Percentiles rank a stretch among this genome's conserved stretches.
phyloP scores from a whole-genome alignment of 345 rosid species.

The Triadica sebifera region DNA sequence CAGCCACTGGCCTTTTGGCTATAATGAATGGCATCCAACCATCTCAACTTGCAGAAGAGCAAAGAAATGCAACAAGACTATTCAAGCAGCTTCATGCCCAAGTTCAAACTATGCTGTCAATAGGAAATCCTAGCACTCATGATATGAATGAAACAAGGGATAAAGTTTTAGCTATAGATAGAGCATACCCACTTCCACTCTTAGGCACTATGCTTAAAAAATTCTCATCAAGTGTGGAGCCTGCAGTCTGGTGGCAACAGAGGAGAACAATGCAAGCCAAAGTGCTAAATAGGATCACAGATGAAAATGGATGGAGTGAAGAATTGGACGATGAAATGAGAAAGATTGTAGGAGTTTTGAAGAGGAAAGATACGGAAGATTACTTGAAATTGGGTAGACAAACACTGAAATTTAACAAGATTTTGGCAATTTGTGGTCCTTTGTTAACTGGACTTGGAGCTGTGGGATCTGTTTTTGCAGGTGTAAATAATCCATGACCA shows the following conservation, averaged over 20 bases:
- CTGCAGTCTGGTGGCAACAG: constrained; percentile 55
- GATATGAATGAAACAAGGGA: constrained; percentile 46
- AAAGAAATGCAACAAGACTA: constrained; percentile 48
- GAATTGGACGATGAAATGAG: constrained; percentile 46
- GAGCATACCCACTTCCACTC: constrained; percentile 57
- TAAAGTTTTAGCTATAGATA: constrained; percentile 47
- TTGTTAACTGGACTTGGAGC: constrained; percentile 43
- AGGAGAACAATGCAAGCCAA: neutral
- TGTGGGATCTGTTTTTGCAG: constrained; percentile 37
- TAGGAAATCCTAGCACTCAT: constrained; percentile 20
- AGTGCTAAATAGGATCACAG: neutral
- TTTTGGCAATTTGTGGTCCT: constrained; percentile 48
- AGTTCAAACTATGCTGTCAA: constrained; percentile 28
- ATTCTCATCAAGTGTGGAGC: constrained; percentile 42
- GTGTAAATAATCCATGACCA: constrained; percentile 22
- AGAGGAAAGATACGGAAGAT: constrained; percentile 43
- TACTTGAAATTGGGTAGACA: constrained; percentile 38
- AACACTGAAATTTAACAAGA: constrained; percentile 41
- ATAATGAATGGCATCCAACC: constrained; percentile 54
- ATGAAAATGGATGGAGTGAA: constrained; percentile 40
- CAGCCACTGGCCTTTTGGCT: constrained; percentile 42
- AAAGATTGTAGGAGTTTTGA: constrained; percentile 28
- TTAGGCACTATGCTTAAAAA: constrained; percentile 50
- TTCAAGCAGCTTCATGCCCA: constrained; percentile 48
- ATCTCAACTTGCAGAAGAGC: constrained; percentile 62